phyloP scores from a whole-genome alignment of 2,329 filamentous ascomycete species.

The Trichoderma guizhouense region DNA sequence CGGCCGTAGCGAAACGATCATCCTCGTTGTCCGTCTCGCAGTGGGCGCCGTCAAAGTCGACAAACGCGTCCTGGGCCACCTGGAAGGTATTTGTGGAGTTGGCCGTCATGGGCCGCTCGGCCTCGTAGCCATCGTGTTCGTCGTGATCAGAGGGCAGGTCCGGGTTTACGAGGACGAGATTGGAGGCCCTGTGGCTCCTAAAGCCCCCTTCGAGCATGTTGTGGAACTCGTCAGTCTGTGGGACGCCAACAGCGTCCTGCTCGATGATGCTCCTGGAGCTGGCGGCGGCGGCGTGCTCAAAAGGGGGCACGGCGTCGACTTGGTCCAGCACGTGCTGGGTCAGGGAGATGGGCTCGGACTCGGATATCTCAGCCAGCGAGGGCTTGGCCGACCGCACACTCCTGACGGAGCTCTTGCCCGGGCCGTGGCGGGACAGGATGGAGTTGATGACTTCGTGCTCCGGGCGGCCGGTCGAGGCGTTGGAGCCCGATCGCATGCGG shows the following conservation, averaged over 20 bases:
- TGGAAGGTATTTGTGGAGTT: constrained; percentile 61
- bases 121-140: constrained; percentile 24
- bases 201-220: constrained; percentile 32
- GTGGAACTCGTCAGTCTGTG: constrained; percentile 33
- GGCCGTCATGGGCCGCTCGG: constrained; percentile 39
- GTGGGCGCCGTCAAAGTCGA: constrained; percentile 79
- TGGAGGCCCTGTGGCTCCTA: neutral
- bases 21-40: constrained; percentile 53
- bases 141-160: constrained; percentile 8
- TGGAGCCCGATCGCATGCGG: constrained; percentile 54
- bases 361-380: constrained; percentile 55
- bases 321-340: constrained; percentile 52
- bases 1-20: constrained; percentile 22
- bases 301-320: constrained; percentile 44
- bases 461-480: constrained; percentile 42
- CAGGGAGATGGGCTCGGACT: constrained; percentile 52
- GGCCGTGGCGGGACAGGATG: constrained; percentile 48
- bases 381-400: constrained; percentile 50
- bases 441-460: constrained; percentile 42
- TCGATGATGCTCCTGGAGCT: constrained; percentile 25
- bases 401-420: constrained; percentile 52
- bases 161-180: constrained; percentile 15
- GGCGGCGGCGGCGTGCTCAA: constrained; percentile 31
- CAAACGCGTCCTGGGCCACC: constrained; percentile 66
- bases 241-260: constrained; percentile 32